These are phyloP conservation scores for Cystobasidium sp. DNA, from an alignment of 1,284 basidiomycete genomes.

Conservation along the genomic window DNA sequence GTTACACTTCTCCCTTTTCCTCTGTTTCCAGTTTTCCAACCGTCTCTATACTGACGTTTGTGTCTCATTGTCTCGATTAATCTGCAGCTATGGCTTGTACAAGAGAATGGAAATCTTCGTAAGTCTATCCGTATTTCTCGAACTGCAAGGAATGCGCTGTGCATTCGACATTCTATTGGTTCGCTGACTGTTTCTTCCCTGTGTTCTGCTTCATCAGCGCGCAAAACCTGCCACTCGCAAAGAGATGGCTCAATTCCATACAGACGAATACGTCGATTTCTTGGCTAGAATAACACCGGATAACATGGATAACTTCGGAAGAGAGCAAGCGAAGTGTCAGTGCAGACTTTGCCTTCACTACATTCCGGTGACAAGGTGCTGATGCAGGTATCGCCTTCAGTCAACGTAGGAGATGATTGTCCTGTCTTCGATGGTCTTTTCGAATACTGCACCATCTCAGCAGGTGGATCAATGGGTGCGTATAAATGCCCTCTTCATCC, in stretches of 20 bases:
- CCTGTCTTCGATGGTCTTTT: constrained; percentile 98
- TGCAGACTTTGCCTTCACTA: background rate
- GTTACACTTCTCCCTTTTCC: background rate
- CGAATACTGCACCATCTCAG: constrained; percentile 98
- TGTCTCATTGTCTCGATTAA: background rate
- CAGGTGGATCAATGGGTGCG: constrained; percentile 96
- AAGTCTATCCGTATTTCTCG: constrained; percentile 54
- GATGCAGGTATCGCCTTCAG: constrained; percentile 62
- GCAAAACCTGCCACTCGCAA: constrained; percentile 99
- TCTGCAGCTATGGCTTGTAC: constrained; percentile 63
- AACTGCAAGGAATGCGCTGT: too few species aligned
- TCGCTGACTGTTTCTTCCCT: constrained; percentile 8
- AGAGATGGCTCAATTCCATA: constrained; percentile 95
- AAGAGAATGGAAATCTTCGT: constrained; percentile 98
- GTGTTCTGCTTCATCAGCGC: constrained; percentile 64
- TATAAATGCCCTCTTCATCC: constrained; percentile 5
- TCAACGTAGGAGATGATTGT: constrained; percentile 93
- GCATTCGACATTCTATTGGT: background rate
- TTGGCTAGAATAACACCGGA: constrained; percentile 79
- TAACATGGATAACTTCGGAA: constrained; percentile 83
- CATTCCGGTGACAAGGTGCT: background rate
- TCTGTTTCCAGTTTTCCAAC: background rate
- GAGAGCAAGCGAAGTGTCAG: constrained; percentile 95
- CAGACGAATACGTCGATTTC: constrained; percentile 92
- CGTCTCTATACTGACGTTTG: background rate